phyloP scores from a whole-genome alignment of 164 flowering plant species.

The Sedum album region DNA sequence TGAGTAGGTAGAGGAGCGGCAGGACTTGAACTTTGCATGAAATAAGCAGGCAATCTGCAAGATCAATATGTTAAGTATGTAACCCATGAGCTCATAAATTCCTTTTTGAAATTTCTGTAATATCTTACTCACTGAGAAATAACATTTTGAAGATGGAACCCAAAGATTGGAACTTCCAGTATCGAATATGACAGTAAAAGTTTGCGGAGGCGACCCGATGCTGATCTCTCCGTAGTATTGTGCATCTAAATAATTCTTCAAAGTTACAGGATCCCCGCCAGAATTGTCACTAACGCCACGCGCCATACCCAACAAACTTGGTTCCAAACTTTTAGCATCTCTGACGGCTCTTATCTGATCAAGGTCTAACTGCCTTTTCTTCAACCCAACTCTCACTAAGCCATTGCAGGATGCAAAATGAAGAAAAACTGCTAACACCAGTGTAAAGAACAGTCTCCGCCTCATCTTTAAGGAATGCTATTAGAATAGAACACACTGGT shows the following conservation, averaged over 20 bases:
- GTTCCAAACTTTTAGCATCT: constrained; percentile 3
- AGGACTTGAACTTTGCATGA: constrained; percentile 51
- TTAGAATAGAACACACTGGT: neutral
- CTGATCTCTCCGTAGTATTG: constrained; percentile 56
- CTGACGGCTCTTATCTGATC: constrained; percentile 20
- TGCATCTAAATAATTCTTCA: constrained; percentile 56
- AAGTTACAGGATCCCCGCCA: constrained; percentile 25
- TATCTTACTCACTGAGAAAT: constrained; percentile 13
- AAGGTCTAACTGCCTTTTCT: constrained; percentile 32
- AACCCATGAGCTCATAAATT: neutral
- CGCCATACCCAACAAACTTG: neutral
- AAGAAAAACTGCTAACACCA: no score
- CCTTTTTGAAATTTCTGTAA: neutral
- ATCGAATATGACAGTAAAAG: constrained; percentile 54
- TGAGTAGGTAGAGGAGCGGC: constrained; percentile 46
- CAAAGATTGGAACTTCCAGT: constrained; percentile 65
- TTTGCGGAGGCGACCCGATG: constrained; percentile 62
- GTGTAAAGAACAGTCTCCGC: neutral
- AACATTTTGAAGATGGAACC: constrained; percentile 65
- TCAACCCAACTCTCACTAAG: constrained; percentile 28
- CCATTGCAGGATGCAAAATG: no score
- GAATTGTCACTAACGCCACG: constrained; percentile 3
- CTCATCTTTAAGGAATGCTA: neutral
- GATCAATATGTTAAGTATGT: neutral
- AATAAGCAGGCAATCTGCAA: constrained; percentile 72